Evolutionary conservation across 1,139 yeast species (phyloP).

Genomic region (Scheffersomyces segobiensis): DNA sequence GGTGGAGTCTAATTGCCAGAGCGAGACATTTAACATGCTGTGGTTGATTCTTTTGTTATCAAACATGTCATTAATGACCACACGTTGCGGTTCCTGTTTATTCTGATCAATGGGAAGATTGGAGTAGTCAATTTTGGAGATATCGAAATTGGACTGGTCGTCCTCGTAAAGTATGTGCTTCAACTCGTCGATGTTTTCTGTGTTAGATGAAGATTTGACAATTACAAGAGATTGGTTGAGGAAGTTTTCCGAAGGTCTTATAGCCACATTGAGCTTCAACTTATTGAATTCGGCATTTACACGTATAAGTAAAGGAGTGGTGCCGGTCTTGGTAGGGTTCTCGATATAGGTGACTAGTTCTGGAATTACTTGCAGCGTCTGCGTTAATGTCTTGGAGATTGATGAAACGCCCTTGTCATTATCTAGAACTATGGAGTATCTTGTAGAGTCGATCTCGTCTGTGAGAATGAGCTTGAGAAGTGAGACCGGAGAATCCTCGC

Average conservation of each 20-base stretch:
- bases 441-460: constrained; percentile 20
- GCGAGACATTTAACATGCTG: constrained; percentile 25
- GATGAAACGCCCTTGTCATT: constrained; percentile 18
- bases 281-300: constrained; percentile 22
- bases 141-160: constrained; percentile 13
- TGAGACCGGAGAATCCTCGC: constrained; percentile 13
- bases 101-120: constrained; percentile 27
- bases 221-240: constrained; percentile 24
- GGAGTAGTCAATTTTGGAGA: constrained; percentile 29
- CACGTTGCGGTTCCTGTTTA: constrained; percentile 20
- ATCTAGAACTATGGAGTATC: constrained; percentile 20
- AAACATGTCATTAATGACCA: constrained; percentile 35
- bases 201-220: constrained; percentile 22
- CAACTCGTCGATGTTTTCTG: constrained; percentile 11
- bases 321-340: constrained; percentile 14
- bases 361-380: constrained; percentile 10
- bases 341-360: constrained; percentile 27
- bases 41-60: constrained; percentile 17
- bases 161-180: constrained; percentile 6
- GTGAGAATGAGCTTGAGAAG: constrained; percentile 26
- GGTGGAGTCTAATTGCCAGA: constrained; percentile 28
- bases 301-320: constrained; percentile 29
- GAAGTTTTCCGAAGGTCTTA: constrained; percentile 13
- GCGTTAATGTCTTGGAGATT: constrained; percentile 14
- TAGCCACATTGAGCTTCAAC: constrained; percentile 29